Conservation (phyloP, 371 early-diverging fungal species). For the Mortierella sp. region DNA sequence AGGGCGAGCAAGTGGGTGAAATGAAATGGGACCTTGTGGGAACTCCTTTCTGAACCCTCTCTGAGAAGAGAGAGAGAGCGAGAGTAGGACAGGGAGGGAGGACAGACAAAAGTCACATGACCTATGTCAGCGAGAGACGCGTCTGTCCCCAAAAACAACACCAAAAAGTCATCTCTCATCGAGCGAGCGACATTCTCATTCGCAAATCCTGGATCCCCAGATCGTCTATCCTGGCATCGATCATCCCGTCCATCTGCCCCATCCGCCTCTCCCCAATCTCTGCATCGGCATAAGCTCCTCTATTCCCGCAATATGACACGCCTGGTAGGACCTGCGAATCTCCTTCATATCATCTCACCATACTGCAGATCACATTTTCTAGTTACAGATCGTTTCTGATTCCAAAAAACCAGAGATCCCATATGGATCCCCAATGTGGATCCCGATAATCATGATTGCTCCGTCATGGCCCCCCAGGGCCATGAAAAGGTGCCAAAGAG, state of each 20-base stretch:
- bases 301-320: conserved; percentile 29
- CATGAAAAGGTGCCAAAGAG: conserved; percentile 6
- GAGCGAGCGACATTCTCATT: conserved; percentile 1
- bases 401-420: conserved; percentile 20
- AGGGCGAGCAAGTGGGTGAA: too few species aligned
- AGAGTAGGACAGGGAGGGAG: too few species aligned
- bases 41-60: too few species aligned
- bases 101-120: too few species aligned
- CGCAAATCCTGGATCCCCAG: too few species aligned
- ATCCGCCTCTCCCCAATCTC: conserved; percentile 7
- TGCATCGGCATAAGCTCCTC: conserved; percentile 20
- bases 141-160: background rate
- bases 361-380: background rate
- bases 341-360: conserved; percentile 8
- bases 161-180: conserved; percentile 8
- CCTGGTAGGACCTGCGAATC: conserved; percentile 27
- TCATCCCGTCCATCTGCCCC: background rate
- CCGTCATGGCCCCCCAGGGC: conserved; percentile 6
- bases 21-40: too few species aligned
- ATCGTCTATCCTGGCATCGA: too few species aligned
- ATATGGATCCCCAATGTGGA: conserved; percentile 31
- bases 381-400: too few species aligned
- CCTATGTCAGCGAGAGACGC: background rate
- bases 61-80: too few species aligned
- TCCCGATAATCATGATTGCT: conserved; percentile 12